Evolutionary conservation across 768 basidiomycete genomes (phyloP).

Genomic region (Epithele typhae): DNA sequence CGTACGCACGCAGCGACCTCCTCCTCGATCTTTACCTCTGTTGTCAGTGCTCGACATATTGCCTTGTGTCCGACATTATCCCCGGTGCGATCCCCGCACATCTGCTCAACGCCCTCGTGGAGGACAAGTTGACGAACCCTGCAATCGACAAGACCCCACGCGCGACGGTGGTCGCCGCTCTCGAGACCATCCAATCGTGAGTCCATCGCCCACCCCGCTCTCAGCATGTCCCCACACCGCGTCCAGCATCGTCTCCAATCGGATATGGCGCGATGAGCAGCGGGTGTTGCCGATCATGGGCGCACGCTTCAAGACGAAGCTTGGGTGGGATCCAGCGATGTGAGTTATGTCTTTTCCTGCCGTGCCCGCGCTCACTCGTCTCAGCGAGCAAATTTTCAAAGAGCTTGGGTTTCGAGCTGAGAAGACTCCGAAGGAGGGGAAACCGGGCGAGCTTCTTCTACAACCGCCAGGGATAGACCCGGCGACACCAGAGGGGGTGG

Average conservation of each 20-base stretch:
- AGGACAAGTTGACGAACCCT: constrained; percentile 60
- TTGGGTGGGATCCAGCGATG: constrained; percentile 64
- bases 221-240: too few relatives aligned
- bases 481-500: constrained; percentile 39
- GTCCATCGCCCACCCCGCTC: constrained; percentile 17
- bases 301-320: constrained; percentile 51
- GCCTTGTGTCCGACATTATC: constrained; percentile 64
- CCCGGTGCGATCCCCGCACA: constrained; percentile 68
- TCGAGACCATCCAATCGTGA: constrained; percentile 68
- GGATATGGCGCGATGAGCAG: constrained; percentile 66
- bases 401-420: constrained; percentile 34
- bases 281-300: constrained; percentile 53
- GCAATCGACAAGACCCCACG: constrained; percentile 49
- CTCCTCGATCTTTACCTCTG: constrained; percentile 78
- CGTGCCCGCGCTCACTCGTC: neutral
- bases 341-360: constrained; percentile 30
- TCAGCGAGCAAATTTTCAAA: constrained; percentile 39
- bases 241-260: constrained; percentile 67
- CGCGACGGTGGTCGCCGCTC: constrained; percentile 47
- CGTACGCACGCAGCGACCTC: constrained; percentile 45
- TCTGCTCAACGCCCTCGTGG: constrained; percentile 56
- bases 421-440: constrained; percentile 1
- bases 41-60: constrained; percentile 78
- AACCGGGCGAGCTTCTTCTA: constrained; percentile 41
- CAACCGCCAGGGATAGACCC: constrained; percentile 53